Percentiles rank a stretch among this genome's conserved stretches.
These are phyloP conservation scores for Citrus glauca DNA, from an alignment of 345 rosid species.

Conservation along the genomic window DNA sequence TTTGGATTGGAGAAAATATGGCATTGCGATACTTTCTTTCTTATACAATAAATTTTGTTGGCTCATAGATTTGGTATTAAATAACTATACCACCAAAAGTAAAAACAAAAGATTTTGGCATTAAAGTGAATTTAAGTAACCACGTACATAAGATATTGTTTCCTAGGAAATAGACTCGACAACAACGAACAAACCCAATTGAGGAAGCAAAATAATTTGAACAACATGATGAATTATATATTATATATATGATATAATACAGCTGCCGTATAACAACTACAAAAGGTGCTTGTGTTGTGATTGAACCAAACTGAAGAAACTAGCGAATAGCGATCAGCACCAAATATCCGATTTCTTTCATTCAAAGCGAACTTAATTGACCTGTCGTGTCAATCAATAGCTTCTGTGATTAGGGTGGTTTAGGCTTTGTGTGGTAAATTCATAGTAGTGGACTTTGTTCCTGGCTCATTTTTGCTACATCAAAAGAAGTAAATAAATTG, in stretches of 20 bases:
- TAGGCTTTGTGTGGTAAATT: neutral
- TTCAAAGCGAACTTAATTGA: neutral
- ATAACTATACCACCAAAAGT: neutral
- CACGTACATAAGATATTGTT: neutral
- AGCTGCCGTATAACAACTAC: neutral
- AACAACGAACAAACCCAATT: neutral
- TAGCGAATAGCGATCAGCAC: neutral
- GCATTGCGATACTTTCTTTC: neutral
- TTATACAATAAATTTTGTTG: conserved; percentile 4
- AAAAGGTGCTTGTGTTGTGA: neutral
- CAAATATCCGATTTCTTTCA: neutral
- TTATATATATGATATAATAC: neutral
- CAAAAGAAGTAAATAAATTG: neutral
- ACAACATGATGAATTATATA: neutral
- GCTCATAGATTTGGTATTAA: conserved; percentile 15
- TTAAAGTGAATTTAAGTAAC: neutral
- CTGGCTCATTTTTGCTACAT: neutral
- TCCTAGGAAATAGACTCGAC: neutral
- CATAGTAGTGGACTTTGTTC: neutral
- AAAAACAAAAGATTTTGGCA: neutral
- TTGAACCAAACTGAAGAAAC: neutral
- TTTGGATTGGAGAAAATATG: neutral
- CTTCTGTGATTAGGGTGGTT: neutral
- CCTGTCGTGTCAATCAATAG: neutral
- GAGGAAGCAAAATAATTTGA: neutral